These are phyloP conservation scores for Phytopythium ostracodes DNA, from an alignment of 352 stramenopile genomes.

Conservation along the genomic window DNA sequence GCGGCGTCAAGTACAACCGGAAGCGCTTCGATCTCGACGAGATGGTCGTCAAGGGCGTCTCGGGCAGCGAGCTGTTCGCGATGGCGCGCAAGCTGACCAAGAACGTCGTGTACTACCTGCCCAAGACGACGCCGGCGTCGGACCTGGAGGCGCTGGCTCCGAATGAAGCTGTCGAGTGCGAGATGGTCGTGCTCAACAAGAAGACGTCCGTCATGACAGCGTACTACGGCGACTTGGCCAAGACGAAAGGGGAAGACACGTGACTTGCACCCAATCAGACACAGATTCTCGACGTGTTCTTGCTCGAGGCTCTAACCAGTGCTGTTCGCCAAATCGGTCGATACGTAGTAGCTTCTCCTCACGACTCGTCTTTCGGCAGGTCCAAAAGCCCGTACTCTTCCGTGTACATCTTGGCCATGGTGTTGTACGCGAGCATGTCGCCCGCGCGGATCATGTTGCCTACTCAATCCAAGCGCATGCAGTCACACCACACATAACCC, in stretches of 20 bases:
- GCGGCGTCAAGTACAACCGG: constrained; percentile 71
- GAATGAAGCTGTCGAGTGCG: constrained; percentile 59
- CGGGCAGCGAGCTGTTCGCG: constrained; percentile 60
- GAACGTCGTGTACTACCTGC: constrained; percentile 85
- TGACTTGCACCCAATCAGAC: too few relatives aligned
- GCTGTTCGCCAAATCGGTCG: too few relatives aligned
- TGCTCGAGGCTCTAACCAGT: neutral
- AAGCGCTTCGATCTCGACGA: constrained; percentile 52
- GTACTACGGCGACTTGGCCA: constrained; percentile 70
- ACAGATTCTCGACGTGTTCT: too few relatives aligned
- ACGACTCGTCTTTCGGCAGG: constrained; percentile 33
- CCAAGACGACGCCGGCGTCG: constrained; percentile 49
- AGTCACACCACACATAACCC: too few relatives aligned
- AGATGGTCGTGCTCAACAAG: constrained; percentile 77
- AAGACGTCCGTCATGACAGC: constrained; percentile 78
- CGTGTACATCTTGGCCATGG: constrained; percentile 91
- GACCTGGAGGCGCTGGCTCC: constrained; percentile 53
- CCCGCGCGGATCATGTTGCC: constrained; percentile 91
- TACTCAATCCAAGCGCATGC: constrained; percentile 17
- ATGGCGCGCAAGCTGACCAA: constrained; percentile 48
- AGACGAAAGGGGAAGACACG: too few relatives aligned
- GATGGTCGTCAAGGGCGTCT: constrained; percentile 59
- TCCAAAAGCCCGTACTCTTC: constrained; percentile 75
- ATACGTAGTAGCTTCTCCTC: too few relatives aligned
- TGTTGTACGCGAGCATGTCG: constrained; percentile 89